Percentiles rank a stretch among this genome's conserved stretches.
Conservation (phyloP, 2,329 filamentous ascomycete species). For the Trichoderma aggressivum region DNA sequence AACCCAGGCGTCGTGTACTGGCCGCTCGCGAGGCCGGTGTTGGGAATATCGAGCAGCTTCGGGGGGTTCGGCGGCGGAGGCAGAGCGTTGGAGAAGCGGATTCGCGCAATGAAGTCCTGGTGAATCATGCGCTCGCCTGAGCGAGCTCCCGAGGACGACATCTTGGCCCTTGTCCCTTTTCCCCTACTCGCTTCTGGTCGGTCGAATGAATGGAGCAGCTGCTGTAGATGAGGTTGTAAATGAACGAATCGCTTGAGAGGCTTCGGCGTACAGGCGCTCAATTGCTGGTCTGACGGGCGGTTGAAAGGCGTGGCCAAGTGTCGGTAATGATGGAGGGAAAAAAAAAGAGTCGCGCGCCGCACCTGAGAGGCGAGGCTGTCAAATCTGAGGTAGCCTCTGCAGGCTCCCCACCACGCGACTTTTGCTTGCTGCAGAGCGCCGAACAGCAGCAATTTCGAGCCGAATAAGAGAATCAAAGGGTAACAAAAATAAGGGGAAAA, state of each 20-base stretch:
- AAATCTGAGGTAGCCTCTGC: constrained; percentile 2
- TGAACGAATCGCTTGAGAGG: background rate
- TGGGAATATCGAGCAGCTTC: constrained; percentile 95
- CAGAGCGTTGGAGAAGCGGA: constrained; percentile 92
- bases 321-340: background rate
- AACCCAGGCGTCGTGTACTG: constrained; percentile 91
- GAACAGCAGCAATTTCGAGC: background rate
- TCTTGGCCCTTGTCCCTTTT: constrained; percentile 22
- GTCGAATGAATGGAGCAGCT: background rate
- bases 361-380: constrained; percentile 13
- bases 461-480: background rate
- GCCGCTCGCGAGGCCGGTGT: constrained; percentile 79
- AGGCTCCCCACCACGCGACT: constrained; percentile 13
- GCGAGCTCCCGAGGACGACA: constrained; percentile 37
- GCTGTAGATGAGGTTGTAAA: background rate
- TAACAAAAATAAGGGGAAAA: no score
- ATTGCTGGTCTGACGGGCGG: background rate
- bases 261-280: background rate
- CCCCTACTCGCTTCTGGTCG: background rate
- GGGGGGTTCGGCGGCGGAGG: constrained; percentile 91
- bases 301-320: background rate
- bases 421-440: background rate
- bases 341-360: constrained; percentile 11
- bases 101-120: constrained; percentile 95
- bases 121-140: constrained; percentile 63